Percentiles rank a stretch among this genome's conserved stretches.
phyloP scores from a whole-genome alignment of 768 basidiomycete species.

The Tulasnella sp. region DNA sequence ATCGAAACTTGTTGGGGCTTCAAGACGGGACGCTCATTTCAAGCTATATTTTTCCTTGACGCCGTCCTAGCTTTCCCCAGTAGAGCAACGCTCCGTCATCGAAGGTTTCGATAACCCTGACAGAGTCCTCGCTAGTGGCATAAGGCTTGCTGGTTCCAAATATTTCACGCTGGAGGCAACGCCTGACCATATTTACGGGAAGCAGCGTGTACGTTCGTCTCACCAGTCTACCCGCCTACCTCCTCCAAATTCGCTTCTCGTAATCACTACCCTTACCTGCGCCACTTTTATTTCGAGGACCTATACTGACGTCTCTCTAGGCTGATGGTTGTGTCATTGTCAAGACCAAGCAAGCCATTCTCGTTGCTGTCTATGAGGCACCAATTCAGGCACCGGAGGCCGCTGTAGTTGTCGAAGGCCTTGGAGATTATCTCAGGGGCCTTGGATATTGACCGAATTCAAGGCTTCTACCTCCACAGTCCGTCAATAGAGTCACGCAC shows the following conservation, averaged over 20 bases:
- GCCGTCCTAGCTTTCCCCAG: constrained; percentile 49
- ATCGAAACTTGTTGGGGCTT: no score
- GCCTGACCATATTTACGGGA: constrained; percentile 60
- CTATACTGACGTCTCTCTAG: constrained; percentile 41
- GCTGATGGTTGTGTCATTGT: constrained; percentile 65
- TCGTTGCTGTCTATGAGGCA: constrained; percentile 68
- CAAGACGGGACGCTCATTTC: not conserved
- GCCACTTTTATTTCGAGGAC: not conserved
- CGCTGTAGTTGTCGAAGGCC: constrained; percentile 56
- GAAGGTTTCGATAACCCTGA: constrained; percentile 45
- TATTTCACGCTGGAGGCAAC: constrained; percentile 60
- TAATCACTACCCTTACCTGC: not conserved
- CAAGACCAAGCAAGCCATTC: constrained; percentile 79
- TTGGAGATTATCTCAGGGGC: constrained; percentile 74
- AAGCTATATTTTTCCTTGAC: not conserved
- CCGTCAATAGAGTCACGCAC: not conserved
- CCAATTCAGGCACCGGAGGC: constrained; percentile 66
- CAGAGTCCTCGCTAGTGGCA: constrained; percentile 51
- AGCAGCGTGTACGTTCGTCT: constrained; percentile 60
- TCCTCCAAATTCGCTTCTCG: not conserved
- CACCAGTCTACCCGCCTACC: not conserved
- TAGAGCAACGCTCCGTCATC: constrained; percentile 62
- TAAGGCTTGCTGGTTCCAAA: constrained; percentile 65
- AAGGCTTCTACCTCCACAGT: not conserved
- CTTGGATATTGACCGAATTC: not conserved